phyloP scores from a whole-genome alignment of 176 grass and related monocot species.

The Oryza rufipogon region DNA sequence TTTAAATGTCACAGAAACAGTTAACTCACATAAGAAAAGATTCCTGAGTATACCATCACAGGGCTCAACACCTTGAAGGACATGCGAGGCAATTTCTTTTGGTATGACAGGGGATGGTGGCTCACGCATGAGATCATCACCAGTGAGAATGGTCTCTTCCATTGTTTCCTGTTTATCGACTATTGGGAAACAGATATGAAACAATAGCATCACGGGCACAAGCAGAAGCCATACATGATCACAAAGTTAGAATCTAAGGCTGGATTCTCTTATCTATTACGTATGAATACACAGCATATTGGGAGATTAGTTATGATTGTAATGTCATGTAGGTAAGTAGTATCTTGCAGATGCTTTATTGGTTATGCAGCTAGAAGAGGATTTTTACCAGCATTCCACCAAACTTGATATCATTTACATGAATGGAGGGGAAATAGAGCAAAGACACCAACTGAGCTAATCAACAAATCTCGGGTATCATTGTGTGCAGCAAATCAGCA shows the following conservation, averaged over 20 bases:
- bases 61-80: conserved; percentile 89
- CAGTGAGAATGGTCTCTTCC: conserved; percentile 90
- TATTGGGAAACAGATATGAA: conserved; percentile 24
- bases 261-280: neutral
- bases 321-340: neutral
- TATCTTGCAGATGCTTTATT: neutral
- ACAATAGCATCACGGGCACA: conserved; percentile 3
- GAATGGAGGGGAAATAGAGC: too few species aligned
- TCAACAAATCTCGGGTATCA: neutral
- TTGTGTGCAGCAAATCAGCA: too few species aligned
- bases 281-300: too few species aligned
- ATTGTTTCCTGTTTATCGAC: conserved; percentile 88
- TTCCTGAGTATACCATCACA: conserved; percentile 90
- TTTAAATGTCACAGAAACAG: neutral
- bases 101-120: conserved; percentile 83
- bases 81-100: conserved; percentile 84
- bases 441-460: neutral
- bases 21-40: conserved; percentile 89
- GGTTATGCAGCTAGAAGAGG: neutral
- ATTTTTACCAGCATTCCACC: neutral
- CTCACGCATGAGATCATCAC: conserved; percentile 90
- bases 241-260: neutral
- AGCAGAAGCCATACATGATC: conserved; percentile 5
- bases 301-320: too few species aligned
- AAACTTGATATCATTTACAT: neutral